These are phyloP conservation scores for Pseudocercospora fuligena DNA, from an alignment of 2,329 filamentous ascomycete species.

Conservation along the genomic window DNA sequence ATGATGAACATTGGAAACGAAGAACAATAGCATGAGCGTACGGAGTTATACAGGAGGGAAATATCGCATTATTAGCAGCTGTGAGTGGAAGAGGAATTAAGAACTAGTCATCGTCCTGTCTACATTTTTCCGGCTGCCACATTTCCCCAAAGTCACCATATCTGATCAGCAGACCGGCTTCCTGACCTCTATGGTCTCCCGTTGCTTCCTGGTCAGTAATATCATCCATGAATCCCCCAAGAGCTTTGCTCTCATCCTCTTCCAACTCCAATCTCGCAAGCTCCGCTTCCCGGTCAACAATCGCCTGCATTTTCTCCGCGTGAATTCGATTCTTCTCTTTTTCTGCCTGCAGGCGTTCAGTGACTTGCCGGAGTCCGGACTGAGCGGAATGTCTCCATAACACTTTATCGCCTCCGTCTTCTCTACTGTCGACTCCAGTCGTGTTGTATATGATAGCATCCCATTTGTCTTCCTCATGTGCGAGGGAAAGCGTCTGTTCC, in stretches of 20 bases:
- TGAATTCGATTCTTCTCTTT: slow-evolving; percentile 40
- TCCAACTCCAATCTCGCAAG: slow-evolving; percentile 47
- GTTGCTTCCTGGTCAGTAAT: not conserved
- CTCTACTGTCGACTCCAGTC: slow-evolving; percentile 20
- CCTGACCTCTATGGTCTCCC: not conserved
- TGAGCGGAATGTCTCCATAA: slow-evolving; percentile 44
- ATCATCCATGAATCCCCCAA: not conserved
- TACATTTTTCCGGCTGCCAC: no score
- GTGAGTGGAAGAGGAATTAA: not conserved
- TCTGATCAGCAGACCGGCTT: not conserved
- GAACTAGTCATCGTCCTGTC: not conserved
- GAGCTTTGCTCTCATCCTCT: slow-evolving; percentile 17
- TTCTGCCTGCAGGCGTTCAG: slow-evolving; percentile 32
- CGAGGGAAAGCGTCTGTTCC: slow-evolving; percentile 48
- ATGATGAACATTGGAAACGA: not conserved
- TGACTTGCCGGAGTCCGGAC: slow-evolving; percentile 44
- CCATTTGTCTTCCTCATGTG: slow-evolving; percentile 55
- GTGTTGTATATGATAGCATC: slow-evolving; percentile 45
- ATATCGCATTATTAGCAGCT: not conserved
- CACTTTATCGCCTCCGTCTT: slow-evolving; percentile 22
- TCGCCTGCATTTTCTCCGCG: slow-evolving; percentile 50
- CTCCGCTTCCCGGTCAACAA: slow-evolving; percentile 55
- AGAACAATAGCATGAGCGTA: not conserved
- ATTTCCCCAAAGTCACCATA: not conserved
- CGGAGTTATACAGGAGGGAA: not conserved